A percentile compares a stretch with the other conserved stretches of the same genome.
Conservation (phyloP, 805 yeast species). For the Nakazawaea siamensis region DNA sequence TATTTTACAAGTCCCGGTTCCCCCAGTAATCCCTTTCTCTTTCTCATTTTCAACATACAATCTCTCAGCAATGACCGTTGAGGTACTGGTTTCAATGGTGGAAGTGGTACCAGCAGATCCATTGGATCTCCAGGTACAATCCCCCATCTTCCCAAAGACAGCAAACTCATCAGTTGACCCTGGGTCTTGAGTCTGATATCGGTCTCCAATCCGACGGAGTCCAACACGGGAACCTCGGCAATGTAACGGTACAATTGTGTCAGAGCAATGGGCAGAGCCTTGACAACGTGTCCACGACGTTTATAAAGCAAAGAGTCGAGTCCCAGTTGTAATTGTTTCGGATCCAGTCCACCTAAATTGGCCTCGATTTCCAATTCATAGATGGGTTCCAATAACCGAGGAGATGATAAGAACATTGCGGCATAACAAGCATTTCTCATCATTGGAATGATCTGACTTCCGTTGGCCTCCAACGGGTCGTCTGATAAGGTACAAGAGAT, state of each 20-base stretch:
- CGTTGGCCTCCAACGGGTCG: constrained; percentile 38
- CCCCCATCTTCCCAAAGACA: constrained; percentile 58
- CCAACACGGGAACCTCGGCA: constrained; percentile 80
- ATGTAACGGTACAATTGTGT: constrained; percentile 55
- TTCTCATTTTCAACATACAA: constrained; percentile 80
- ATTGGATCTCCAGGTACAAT: constrained; percentile 88
- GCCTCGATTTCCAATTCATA: constrained; percentile 49
- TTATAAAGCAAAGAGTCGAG: constrained; percentile 33
- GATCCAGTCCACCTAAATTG: constrained; percentile 25
- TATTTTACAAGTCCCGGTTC: constrained; percentile 63
- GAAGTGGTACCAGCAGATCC: constrained; percentile 54
- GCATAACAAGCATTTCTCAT: constrained; percentile 78
- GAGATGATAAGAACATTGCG: constrained; percentile 70
- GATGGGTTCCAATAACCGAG: constrained; percentile 76
- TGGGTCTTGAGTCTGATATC: constrained; percentile 72
- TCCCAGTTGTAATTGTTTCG: constrained; percentile 10
- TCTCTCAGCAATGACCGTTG: constrained; percentile 71
- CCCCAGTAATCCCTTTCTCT: constrained; percentile 75
- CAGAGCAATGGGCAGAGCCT: constrained; percentile 54
- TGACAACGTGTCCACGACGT: constrained; percentile 60
- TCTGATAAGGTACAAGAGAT: constrained; percentile 49
- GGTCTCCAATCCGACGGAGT: constrained; percentile 82
- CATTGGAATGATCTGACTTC: constrained; percentile 75
- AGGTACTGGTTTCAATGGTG: constrained; percentile 71
- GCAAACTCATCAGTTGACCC: constrained; percentile 68